Conservation (phyloP, 2,329 filamentous ascomycete species). For the Huntiella abstrusa region DNA sequence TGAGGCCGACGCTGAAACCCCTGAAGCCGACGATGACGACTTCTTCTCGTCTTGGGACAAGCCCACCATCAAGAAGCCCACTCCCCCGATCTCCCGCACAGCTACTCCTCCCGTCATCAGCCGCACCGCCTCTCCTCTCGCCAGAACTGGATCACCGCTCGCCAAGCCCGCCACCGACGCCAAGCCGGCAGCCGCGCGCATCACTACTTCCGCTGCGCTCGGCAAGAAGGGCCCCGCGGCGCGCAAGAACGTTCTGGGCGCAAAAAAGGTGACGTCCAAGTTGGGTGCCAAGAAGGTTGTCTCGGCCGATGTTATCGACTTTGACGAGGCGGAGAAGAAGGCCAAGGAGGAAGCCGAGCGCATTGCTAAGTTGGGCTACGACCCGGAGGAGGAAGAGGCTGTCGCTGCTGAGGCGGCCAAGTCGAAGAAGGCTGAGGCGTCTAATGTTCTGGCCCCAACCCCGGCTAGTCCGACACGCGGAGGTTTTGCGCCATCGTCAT, state of each 20-base stretch:
- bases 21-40: conserved; percentile 79
- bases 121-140: conserved; percentile 75
- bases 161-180: conserved; percentile 38
- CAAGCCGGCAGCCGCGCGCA: conserved; percentile 42
- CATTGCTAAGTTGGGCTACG: conserved; percentile 87
- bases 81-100: conserved; percentile 78
- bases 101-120: conserved; percentile 66
- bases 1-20: conserved; percentile 56
- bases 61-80: conserved; percentile 84
- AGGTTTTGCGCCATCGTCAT: conserved; percentile 42
- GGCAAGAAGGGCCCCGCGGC: conserved; percentile 53
- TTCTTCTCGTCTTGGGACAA: conserved; percentile 99
- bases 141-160: conserved; percentile 72
- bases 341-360: conserved; percentile 94
- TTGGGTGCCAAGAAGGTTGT: conserved; percentile 79
- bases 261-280: conserved; percentile 62
- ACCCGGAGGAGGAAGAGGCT: conserved; percentile 65
- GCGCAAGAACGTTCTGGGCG: conserved; percentile 74
- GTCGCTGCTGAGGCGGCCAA: conserved; percentile 45
- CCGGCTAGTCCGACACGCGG: conserved; percentile 48
- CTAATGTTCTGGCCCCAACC: conserved; percentile 51
- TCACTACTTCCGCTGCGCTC: conserved; percentile 62
- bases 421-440: conserved; percentile 30
- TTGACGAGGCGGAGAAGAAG: conserved; percentile 92
- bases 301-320: conserved; percentile 63